Evolutionary conservation across 2,329 filamentous ascomycete genomes (phyloP).

Genomic region (Microthyrium microscopicum): DNA sequence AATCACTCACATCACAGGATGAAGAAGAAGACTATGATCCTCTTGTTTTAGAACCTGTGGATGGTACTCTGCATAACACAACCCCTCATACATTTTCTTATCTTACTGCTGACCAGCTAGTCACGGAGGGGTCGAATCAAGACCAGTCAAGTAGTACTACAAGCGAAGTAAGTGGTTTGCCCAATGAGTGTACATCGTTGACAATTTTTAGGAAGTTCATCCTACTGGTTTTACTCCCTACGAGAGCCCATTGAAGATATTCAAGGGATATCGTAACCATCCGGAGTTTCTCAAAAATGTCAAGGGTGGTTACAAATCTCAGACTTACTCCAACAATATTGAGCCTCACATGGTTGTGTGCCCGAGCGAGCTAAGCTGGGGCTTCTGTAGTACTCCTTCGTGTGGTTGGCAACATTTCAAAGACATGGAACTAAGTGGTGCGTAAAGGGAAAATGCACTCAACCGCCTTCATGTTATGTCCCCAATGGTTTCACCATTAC

Average conservation of each 20-base stretch:
- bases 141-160: too few species aligned
- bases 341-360: conserved; percentile 60
- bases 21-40: conserved; percentile 16
- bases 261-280: conserved; percentile 83
- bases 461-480: too few species aligned
- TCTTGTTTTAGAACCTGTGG: conserved; percentile 16
- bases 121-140: too few species aligned
- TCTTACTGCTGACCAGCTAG: too few species aligned
- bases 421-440: conserved; percentile 56
- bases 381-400: conserved; percentile 50
- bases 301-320: conserved; percentile 62
- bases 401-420: conserved; percentile 73
- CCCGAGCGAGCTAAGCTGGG: conserved; percentile 53
- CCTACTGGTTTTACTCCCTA: conserved; percentile 43
- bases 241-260: conserved; percentile 63
- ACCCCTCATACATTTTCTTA: too few species aligned
- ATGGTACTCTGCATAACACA: too few species aligned
- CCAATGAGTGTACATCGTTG: too few species aligned
- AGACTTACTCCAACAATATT: conserved; percentile 89
- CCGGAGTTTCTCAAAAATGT: conserved; percentile 55
- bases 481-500: too few species aligned
- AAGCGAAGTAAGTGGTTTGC: too few species aligned
- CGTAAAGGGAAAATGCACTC: conserved; percentile 30
- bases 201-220: too few species aligned
- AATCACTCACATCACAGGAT: conserved; percentile 1